These are phyloP conservation scores for Sisymbrium altissimum DNA, from an alignment of 345 rosid species.

Conservation along the genomic window DNA sequence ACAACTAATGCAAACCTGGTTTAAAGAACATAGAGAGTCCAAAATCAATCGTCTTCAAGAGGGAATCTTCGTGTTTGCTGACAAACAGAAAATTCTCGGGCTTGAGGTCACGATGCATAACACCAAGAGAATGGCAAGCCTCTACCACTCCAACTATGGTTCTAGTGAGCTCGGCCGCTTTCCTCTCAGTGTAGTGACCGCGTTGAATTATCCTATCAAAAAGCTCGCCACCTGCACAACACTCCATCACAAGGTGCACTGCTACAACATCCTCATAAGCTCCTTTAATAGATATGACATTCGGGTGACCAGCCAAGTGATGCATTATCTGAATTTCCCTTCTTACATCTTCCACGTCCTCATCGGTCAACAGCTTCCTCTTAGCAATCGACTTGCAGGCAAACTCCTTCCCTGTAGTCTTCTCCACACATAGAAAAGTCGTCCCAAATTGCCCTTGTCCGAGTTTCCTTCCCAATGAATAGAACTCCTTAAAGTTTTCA, in stretches of 20 bases:
- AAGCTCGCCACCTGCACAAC: slow-evolving; percentile 88
- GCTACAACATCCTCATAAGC: slow-evolving; percentile 87
- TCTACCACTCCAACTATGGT: slow-evolving; percentile 81
- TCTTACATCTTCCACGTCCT: slow-evolving; percentile 89
- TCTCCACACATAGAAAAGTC: slow-evolving; percentile 69
- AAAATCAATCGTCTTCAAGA: slow-evolving; percentile 84
- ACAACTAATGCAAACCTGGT: slow-evolving; percentile 50
- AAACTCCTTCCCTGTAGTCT: slow-evolving; percentile 57
- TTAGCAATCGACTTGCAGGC: slow-evolving; percentile 92
- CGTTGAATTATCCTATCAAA: slow-evolving; percentile 86
- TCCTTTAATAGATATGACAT: slow-evolving; percentile 71
- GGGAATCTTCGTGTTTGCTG: slow-evolving; percentile 60
- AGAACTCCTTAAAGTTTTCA: slow-evolving; percentile 68
- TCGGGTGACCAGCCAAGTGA: slow-evolving; percentile 77
- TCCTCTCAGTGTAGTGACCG: slow-evolving; percentile 80
- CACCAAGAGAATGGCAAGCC: slow-evolving; percentile 87
- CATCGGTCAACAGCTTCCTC: slow-evolving; percentile 69
- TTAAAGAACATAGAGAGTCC: slow-evolving; percentile 81
- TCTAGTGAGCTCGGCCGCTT: slow-evolving; percentile 82
- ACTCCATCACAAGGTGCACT: slow-evolving; percentile 84
- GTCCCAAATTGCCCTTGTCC: slow-evolving; percentile 96
- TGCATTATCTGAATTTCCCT: slow-evolving; percentile 93
- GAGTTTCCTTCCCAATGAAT: slow-evolving; percentile 66
- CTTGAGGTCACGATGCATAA: slow-evolving; percentile 89
- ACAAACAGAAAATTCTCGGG: slow-evolving; percentile 89